Conservation (phyloP, 1,284 basidiomycete species). For the Heliocybe sulcata region DNA sequence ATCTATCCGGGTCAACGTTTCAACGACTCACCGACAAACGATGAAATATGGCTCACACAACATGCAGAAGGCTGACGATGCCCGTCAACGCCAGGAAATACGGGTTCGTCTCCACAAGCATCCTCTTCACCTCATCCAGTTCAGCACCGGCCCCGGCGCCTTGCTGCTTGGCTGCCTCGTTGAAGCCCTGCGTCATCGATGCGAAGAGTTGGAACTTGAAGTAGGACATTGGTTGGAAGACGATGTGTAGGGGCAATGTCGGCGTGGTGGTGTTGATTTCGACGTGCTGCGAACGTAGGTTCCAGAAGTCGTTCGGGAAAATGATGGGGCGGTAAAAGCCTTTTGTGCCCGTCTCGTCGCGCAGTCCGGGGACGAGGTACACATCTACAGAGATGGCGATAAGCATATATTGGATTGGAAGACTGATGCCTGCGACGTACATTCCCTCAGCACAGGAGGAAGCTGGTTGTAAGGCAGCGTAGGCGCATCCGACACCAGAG, state of each 20-base stretch:
- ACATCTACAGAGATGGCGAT: slow-evolving; percentile 40
- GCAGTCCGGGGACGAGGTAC: slow-evolving; percentile 44
- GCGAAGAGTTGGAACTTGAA: slow-evolving; percentile 84
- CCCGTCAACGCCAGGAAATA: slow-evolving; percentile 82
- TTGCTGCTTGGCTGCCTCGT: slow-evolving; percentile 73
- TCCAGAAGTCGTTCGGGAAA: slow-evolving; percentile 96
- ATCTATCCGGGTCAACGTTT: slow-evolving; percentile 36
- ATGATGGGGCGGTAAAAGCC: slow-evolving; percentile 82
- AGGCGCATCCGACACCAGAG: slow-evolving; percentile 69
- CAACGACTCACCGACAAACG: background rate
- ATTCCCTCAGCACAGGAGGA: slow-evolving; percentile 55
- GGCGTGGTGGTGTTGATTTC: slow-evolving; percentile 77
- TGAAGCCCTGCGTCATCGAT: slow-evolving; percentile 75
- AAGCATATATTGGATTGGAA: slow-evolving; percentile 6
- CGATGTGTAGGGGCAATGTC: slow-evolving; percentile 71
- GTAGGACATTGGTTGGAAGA: slow-evolving; percentile 81
- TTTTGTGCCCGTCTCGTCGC: slow-evolving; percentile 54
- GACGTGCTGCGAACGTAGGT: slow-evolving; percentile 70
- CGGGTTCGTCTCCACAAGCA: slow-evolving; percentile 91
- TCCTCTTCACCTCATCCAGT: slow-evolving; percentile 89
- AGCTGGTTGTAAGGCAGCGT: slow-evolving; percentile 51
- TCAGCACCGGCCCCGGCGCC: slow-evolving; percentile 59
- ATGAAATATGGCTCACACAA: slow-evolving; percentile 48
- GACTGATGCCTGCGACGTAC: slow-evolving; percentile 33
- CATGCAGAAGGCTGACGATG: slow-evolving; percentile 82